Evolutionary conservation across 306 rosid species (phyloP), one percentile per base, ranked within the genome.

Genomic region (Cucurbita argyrosperma): DNA sequence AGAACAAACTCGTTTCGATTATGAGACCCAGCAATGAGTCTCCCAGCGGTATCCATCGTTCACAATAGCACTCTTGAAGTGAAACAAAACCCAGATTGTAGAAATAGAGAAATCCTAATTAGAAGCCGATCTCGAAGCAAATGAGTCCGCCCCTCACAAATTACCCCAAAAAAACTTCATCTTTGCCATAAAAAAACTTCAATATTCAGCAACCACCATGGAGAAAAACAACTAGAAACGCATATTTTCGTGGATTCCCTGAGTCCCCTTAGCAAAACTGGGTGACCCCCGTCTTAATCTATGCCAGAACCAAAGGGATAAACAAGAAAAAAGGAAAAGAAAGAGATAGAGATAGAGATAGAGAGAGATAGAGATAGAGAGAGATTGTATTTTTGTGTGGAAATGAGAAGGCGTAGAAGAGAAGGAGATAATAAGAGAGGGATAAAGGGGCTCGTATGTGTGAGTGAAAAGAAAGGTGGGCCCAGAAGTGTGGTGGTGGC

Each of bases 1-100:
- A 94, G 89, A 49, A 94, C 87, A 74, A 94, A 94, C 92, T 94
- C 99, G 73, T 94, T 94, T 84, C 99, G 80, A 79, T 94, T 91
- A 76, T 94, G 99, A 73, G 99, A 94, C 82, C 99, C 97, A 82
- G 99, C 97, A 78, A 94, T 74, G 82, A 94, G 97, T 75, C 92
- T 77, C 64, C 99, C 99, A 57, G 90, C 86, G 7, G 99, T 94
- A 59, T 92, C 78, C 99, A 94, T 94, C 61, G 57, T 84, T 85
- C 50, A 47, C 54, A 62, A 67, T 38, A 16, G 5, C 9, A 67
- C 37, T 59, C 72, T 35, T 15, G 6, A 76, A 74, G 54, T 62
- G 63, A 35, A 74, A 68, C 74, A 79, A 65, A 42, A 56, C 8
- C 38, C 66, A 45, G 80, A 72, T 42, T 18, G 8, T 13, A n/a